Percentiles rank a stretch among this genome's conserved stretches.
These are phyloP conservation scores for Kodamaea fukazawae DNA, from an alignment of 805 yeast genomes.

Conservation along the genomic window DNA sequence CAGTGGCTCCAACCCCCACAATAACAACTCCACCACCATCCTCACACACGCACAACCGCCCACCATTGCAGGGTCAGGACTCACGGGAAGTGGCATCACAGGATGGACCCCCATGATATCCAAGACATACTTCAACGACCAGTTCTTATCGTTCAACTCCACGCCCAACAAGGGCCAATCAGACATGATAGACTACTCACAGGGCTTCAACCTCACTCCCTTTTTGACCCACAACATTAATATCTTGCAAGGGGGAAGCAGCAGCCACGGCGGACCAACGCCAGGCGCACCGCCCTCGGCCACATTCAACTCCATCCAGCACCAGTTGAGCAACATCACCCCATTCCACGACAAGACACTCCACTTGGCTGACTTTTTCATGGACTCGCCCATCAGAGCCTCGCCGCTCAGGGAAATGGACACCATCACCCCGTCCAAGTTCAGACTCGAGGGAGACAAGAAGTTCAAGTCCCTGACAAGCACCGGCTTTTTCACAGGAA, in stretches of 20 bases:
- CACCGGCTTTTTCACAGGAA: conserved; percentile 1
- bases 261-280: conserved; percentile 10
- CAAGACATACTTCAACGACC: conserved; percentile 36
- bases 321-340: conserved; percentile 32
- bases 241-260: conserved; percentile 12
- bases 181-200: conserved; percentile 28
- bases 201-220: conserved; percentile 41
- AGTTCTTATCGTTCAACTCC: conserved; percentile 30
- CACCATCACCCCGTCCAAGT: conserved; percentile 42
- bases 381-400: conserved; percentile 41
- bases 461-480: conserved; percentile 6
- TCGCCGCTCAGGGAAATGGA: conserved; percentile 32
- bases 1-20: too few species aligned
- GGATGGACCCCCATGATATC: conserved; percentile 46
- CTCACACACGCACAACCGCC: too few species aligned
- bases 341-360: conserved; percentile 43
- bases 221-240: conserved; percentile 35
- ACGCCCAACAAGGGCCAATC: conserved; percentile 33
- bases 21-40: too few species aligned
- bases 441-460: conserved; percentile 22
- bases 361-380: conserved; percentile 42
- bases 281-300: conserved; percentile 12
- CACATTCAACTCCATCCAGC: conserved; percentile 17
- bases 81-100: conserved; percentile 14
- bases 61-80: too few species aligned